These are phyloP conservation scores for Turnera subulata DNA, from an alignment of 345 rosid genomes.

Conservation along the genomic window DNA sequence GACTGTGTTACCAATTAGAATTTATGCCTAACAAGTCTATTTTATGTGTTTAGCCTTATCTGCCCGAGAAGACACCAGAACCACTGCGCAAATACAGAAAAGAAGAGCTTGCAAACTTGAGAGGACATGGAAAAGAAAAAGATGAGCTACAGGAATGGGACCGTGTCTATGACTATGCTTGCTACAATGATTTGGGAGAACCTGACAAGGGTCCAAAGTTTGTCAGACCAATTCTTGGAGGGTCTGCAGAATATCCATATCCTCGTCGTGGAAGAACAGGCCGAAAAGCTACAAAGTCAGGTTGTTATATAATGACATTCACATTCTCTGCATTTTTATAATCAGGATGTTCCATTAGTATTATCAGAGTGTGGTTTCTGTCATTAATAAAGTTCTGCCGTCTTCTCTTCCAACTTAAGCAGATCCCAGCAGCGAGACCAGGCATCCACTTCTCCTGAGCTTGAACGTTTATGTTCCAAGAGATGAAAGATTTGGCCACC, in stretches of 20 bases:
- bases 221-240: constrained; percentile 43
- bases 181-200: constrained; percentile 41
- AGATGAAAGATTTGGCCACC: constrained; percentile 41
- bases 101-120: constrained; percentile 33
- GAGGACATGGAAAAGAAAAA: constrained; percentile 34
- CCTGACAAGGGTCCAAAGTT: constrained; percentile 32
- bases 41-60: constrained; percentile 21
- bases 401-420: not conserved
- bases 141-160: constrained; percentile 41
- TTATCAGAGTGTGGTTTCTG: too few species aligned
- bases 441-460: constrained; percentile 28
- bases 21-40: not conserved
- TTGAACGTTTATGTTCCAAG: constrained; percentile 34
- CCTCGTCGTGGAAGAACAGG: constrained; percentile 52
- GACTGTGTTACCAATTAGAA: too few species aligned
- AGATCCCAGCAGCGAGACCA: constrained; percentile 36
- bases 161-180: constrained; percentile 43
- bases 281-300: constrained; percentile 29
- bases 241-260: constrained; percentile 38
- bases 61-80: constrained; percentile 36
- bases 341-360: not conserved
- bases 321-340: not conserved
- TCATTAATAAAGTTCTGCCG: too few species aligned
- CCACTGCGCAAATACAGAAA: constrained; percentile 36
- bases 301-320: constrained; percentile 4